Evolutionary conservation across 192 early-diverging fungal genomes (phyloP), one percentile per base, ranked within the genome.

Genomic region (Coemansia sp.): DNA sequence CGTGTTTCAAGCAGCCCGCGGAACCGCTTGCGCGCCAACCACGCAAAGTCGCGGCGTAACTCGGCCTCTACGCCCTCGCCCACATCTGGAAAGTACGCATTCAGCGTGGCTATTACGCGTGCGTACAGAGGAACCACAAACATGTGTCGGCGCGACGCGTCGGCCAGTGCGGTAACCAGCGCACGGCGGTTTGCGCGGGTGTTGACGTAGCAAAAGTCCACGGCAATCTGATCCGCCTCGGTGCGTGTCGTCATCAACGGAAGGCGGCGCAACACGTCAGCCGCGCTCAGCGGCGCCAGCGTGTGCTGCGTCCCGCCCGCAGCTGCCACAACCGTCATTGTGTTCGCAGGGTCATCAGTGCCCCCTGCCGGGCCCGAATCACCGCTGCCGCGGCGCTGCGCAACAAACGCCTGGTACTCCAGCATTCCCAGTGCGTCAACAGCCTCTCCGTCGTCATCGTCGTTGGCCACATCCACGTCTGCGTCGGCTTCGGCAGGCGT

Each of bases 181-280:
- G 83, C 83, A 16, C 85, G 90, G 38, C 95, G 80, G 10, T 90
- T 86, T 14, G 62, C 68, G 48, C 92, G 94, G 30, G 80, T 87
- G 77, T 97, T 98, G 8, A 94, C 65, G 62, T 87, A 97, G 69
- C 92, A 94, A 80, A 99, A 96, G 29, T 97, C 90, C 32, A 95
- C 84, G 0, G 97, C 94, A 4, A 91, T 73, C 60, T 91, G 84
- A 74, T 99, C 95, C 31, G 94, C 91, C 35, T 89, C 80, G 33
- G 91, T 91, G 9, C 90, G 86, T 59, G 91, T 97, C 50, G 88
- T 80, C 48, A 92, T 74, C 11, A 71, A 83, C 8, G 91, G 87
- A 28, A 99, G 81, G 31, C 85, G 82, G 19, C 82, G 83, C 43
- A 95, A 60, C 10, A 97, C 71, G 8, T 87, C 77, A 44, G 89